Base-by-base conservation (phyloP, 495 filamentous ascomycete genomes). In the Aspergillus heteromorphus region DNA sequence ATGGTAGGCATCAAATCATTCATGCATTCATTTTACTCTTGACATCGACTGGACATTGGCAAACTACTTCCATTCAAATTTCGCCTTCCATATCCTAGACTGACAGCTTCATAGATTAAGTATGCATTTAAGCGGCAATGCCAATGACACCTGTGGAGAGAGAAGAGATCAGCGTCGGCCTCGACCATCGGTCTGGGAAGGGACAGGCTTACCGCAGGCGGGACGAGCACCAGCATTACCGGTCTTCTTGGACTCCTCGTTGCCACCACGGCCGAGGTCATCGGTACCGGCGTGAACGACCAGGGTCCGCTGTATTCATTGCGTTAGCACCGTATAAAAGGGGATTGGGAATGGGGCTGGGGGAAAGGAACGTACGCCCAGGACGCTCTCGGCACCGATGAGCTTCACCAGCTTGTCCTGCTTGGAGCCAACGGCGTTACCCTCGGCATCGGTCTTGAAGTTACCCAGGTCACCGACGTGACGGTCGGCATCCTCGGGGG, bases 391-490 rank as follows among this genome's bases (percentile, higher is more conserved):
- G 20, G 89, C 87, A 53, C 93, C 93, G 61, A 97, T 95, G 73
- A 98, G 76, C 84, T 96, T 96, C 72, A 98, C 76, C 42, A 89
- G 74, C 60, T 80, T 82, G 78, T 98, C 93, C 53, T 74, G 71
- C 64, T 85, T 75, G 53, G 79, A 79, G 65, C 91, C 92, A 68
- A 84, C 80, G 71, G 89, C 79, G 68, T 92, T 91, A 64, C 92
- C 93, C 77, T 95, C 84, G 51, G 73, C 87, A 74, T 97, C 91
- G 49, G 92, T 97, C 76, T 88, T 83, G 82, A 96, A 84, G 84
- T 98, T 97, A 65, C 93, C 95, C 53, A 97, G 78, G 73, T 97
- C 95, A 72, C 93, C 95, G 59, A 96, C 92, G 76, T 97, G 93
- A 73, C 95, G 91, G 64, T 81, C 82, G 42, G 81, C 76, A 69